A percentile compares a stretch with the other conserved stretches of the same genome.
These are phyloP conservation scores for Fraxinus sp. DNA, from an alignment of 305 asterid species.

Conservation along the genomic window DNA sequence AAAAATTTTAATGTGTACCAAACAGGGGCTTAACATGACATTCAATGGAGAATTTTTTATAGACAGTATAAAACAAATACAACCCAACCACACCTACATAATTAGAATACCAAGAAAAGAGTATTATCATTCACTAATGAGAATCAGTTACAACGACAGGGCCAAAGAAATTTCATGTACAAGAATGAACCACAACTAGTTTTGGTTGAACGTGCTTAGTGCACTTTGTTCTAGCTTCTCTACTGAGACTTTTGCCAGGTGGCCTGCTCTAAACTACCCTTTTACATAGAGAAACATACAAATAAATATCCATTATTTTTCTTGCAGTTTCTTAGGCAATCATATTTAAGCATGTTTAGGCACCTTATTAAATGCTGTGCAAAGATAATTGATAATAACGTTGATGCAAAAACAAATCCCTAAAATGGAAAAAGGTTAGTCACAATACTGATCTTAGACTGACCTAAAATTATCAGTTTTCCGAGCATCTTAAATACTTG, in stretches of 20 bases:
- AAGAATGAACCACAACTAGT: conserved; percentile 9
- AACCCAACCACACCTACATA: conserved; percentile 11
- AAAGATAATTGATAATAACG: conserved; percentile 9
- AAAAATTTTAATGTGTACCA: too few species aligned
- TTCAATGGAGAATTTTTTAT: conserved; percentile 3
- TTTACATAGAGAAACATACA: conserved; percentile 17
- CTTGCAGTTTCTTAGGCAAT: conserved; percentile 6
- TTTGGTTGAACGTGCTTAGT: conserved; percentile 12
- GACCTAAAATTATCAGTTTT: conserved; percentile 21
- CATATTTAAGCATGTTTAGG: conserved; percentile 14
- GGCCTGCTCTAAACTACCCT: conserved; percentile 12
- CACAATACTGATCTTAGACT: conserved; percentile 7
- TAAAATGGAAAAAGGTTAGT: background rate
- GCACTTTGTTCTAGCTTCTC: conserved; percentile 17
- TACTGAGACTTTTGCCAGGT: background rate
- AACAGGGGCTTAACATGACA: background rate
- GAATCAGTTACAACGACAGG: background rate
- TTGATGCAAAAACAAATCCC: background rate
- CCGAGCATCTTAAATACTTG: background rate
- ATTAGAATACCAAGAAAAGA: conserved; percentile 2
- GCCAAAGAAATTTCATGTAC: conserved; percentile 16
- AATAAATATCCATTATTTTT: background rate
- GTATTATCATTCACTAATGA: background rate
- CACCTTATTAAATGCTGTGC: conserved; percentile 18
- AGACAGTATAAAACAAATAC: conserved; percentile 10